phyloP scores from a whole-genome alignment of 108 stramenopile species.

The Hondaea fermentalgiana region DNA sequence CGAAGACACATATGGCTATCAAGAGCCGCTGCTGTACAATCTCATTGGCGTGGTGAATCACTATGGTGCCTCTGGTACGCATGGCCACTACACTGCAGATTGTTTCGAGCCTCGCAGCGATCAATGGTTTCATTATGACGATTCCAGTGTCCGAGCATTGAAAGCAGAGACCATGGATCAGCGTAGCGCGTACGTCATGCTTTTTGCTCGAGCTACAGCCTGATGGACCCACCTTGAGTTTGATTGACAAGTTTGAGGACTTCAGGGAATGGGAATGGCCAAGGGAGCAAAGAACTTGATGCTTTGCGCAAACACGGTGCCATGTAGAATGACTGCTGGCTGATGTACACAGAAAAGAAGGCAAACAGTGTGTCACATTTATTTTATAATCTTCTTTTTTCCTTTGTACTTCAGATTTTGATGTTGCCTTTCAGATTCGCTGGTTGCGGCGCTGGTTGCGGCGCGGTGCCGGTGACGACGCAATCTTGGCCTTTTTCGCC shows the following conservation, averaged over 20 bases:
- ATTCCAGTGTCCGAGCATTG: not conserved
- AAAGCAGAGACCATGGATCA: not conserved
- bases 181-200: not conserved
- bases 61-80: not conserved
- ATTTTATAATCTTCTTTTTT: no score
- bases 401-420: not conserved
- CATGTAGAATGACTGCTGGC: no score
- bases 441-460: not conserved
- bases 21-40: not conserved
- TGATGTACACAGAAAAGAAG: no score
- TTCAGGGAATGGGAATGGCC: no score
- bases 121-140: conserved; percentile 19
- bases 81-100: conserved; percentile 30
- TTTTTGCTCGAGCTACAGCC: not conserved
- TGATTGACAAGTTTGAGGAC: no score
- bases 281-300: no score
- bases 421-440: not conserved
- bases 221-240: not conserved
- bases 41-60: conserved; percentile 20
- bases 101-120: not conserved
- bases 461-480: not conserved
- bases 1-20: not conserved
- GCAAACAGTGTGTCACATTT: no score
- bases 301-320: no score
- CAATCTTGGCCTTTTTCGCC: not conserved